Base-by-base conservation (phyloP, 192 early-diverging fungal species). In the Coemansia nantahalensis region DNA sequence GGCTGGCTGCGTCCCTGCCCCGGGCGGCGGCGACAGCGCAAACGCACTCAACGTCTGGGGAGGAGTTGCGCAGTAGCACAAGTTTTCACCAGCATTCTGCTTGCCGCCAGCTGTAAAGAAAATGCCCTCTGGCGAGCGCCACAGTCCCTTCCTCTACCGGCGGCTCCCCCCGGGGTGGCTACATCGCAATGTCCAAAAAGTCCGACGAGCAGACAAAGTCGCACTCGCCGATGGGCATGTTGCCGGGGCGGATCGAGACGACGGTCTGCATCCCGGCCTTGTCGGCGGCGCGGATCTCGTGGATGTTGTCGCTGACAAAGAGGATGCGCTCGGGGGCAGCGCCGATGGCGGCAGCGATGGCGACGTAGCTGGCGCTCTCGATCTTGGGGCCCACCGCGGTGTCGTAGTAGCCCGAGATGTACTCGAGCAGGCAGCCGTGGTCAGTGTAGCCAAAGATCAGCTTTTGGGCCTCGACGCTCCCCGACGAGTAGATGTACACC, bases 401-500 rank as follows among this genome's bases (percentile, higher is more conserved):
- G 59, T 99, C 96, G 71, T 87, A 99, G 66, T 99, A 81, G 14
- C 91, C 94, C 33, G 68, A 65, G 56, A 99, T 84, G 59, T 82
- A 86, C 74, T 16, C 58, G 19, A 83, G 70, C 37, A 98, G 45
- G 45, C 95, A 78, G 13, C 93, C 94, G 38, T 90, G 81, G 32
- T 86, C 82, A 3, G 86, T 87, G 57, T 81, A 84, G 13, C 85
- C 84, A 74, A 99, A 96, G 9, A 99, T 65, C 11, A 96, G 78
- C 70, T 97, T 97, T 53, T 99, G 96, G 0, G 94, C 96, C 31
- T 79, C 70, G 5, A 99, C 81, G 40, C 91, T 94, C 10, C 96
- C 96, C 52, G 94, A 97, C 22, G 94, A 96, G 80, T 97, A 99
- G 30, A 99, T 96, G 60, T 86, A 96, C 36, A 97, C 79, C 53